Base-by-base conservation (phyloP, 2,329 filamentous ascomycete genomes). In the Rosellinia necatrix region DNA sequence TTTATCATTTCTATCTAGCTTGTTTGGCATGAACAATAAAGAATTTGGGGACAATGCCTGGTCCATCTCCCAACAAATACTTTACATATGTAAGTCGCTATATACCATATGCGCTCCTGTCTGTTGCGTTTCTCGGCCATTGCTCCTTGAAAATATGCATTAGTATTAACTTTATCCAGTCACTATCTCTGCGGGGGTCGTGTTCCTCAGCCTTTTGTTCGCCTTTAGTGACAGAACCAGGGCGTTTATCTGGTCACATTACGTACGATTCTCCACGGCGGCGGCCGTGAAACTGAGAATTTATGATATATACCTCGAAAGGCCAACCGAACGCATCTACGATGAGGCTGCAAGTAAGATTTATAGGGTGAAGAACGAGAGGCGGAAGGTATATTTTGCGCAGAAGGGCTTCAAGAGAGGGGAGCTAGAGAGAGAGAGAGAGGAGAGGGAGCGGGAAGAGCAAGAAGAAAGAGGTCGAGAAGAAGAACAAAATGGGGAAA, bases 261-360 rank as follows among this genome's bases (percentile, higher is more conserved):
- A 49, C 38, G 60, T 53, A 35, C 47, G 38, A 12, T 7, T 32
- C 0, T 21, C 24, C 9, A 52, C 48, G 4, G 9, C 15, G 3
- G 2, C 55, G 6, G 3, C 55, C 1, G 56, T 63, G 25, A 6
- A 15, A 2, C 43, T 42, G 2, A 54, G 50, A 6, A 3, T 60
- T 2, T 63, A 63, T 25, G 41, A 32, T 13, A 4, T 40, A 1
- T 63, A 51, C 49, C 53, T 58, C 8, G 29, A 54, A 10, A 2
- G 17, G 4, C 42, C 42, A 24, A 46, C 29, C 19, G 7, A 34
- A 12, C 27, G 17, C 29, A 46, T 46, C 42, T 24, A 22, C 4
- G 27, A 46, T 12, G 29, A 46, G 5, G 29, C 42, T 12, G 42
- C 29, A 29, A 15, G 17, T n/a, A 32, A 9, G 3, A 46, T 46